Evolutionary conservation across 1,284 basidiomycete species (phyloP).

Genomic region (Cryptococcus hybrid): DNA sequence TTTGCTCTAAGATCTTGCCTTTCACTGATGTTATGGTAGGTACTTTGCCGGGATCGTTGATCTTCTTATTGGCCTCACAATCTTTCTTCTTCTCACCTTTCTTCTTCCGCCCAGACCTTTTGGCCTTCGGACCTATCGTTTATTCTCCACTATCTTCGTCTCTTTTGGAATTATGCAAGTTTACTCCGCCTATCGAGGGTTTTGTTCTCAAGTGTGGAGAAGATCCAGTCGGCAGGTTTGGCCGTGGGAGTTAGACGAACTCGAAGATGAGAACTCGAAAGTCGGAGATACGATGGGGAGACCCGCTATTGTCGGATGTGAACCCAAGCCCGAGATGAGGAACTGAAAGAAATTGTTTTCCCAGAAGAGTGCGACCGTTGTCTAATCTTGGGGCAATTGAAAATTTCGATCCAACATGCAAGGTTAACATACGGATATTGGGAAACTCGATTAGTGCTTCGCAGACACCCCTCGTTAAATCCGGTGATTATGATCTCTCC

Average conservation of each 20-base stretch:
- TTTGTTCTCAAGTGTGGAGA: constrained; percentile 41
- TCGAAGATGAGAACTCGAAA: constrained; percentile 21
- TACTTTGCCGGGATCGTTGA: constrained; percentile 32
- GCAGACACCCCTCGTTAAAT: too few relatives aligned
- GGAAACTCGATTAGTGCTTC: too few relatives aligned
- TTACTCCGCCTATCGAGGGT: constrained; percentile 38
- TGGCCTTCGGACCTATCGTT: constrained; percentile 24
- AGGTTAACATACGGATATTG: too few relatives aligned
- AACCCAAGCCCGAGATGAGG: background rate
- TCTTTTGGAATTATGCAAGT: constrained; percentile 33
- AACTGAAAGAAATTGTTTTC: background rate
- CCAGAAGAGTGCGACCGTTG: background rate
- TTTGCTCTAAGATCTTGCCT: background rate
- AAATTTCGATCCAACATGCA: background rate
- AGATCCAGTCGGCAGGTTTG: constrained; percentile 27
- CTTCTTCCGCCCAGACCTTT: constrained; percentile 22
- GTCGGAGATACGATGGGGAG: background rate
- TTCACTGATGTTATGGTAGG: constrained; percentile 15
- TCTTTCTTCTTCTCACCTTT: constrained; percentile 32
- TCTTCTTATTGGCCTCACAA: constrained; percentile 26
- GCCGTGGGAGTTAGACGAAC: constrained; percentile 39
- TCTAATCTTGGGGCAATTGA: background rate
- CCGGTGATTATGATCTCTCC: too few relatives aligned
- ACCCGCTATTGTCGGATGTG: too few relatives aligned
- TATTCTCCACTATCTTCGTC: constrained; percentile 33